Base-by-base conservation (phyloP, 23 red algal species). In the Gracilaria vermiculophylla region DNA sequence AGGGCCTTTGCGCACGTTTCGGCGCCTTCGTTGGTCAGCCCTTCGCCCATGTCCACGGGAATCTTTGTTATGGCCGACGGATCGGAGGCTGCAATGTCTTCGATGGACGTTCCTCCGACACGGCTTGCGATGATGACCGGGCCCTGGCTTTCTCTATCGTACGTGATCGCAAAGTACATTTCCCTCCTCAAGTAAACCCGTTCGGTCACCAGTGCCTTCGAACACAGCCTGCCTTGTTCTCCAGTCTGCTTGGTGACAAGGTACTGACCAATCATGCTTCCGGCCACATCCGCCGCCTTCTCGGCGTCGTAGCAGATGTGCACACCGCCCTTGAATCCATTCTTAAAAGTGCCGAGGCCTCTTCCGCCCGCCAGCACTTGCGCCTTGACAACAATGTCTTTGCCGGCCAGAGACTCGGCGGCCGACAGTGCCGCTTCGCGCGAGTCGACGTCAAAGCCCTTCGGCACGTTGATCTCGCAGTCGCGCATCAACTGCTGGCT, bases 161-260 rank as follows among this genome's bases (percentile, higher is more conserved):
- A 98, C 32, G 88, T 83, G 53, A 98, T 77, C 16, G 92, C 96
- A 53, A 98, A 92, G 87, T 98, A 98, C 96, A 98, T 95, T 71
- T 98, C 96, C 47, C 94, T 80, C 13, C 91, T 69, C 16, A 94
- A 34, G 52, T 94, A 92, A 16, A 98, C 23, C 31, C 94, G 81
- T 71, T 98, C 92, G 12, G 96, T 87, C 28, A 98, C 66, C 28
- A 95, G 42, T 39, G 92, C 87, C 75, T 80, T 90, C 13, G 82
- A 75, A 76, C 96, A 98, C 39, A 89, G 75, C 4, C 87, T 67
- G 20, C 96, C 96, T 33, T 75, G 75, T 15, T 83, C 89, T 10
- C 96, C 96, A 23, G 96, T 98, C 60, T 98, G 96, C 90, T 98
- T 98, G 21, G 96, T 98, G 4, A 98, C 91, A 32, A 98, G 85